phyloP scores from a whole-genome alignment of 2,329 filamentous ascomycete genomes.

The Cladosporium colombiae region DNA sequence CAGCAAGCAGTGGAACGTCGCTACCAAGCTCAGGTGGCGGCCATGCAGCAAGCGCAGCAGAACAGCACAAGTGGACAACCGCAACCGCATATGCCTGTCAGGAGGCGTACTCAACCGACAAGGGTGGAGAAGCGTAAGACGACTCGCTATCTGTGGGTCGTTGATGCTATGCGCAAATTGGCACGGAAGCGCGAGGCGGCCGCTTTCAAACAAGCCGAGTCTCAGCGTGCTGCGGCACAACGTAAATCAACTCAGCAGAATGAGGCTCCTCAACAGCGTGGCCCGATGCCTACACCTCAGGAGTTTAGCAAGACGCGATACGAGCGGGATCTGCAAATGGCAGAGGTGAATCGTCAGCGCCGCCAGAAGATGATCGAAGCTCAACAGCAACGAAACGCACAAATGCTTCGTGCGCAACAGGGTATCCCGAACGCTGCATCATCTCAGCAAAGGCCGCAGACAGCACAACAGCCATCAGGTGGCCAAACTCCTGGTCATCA shows the following conservation, averaged over 20 bases:
- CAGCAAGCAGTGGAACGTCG: conserved; percentile 60
- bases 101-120: conserved; percentile 75
- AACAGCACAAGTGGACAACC: conserved; percentile 40
- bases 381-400: conserved; percentile 44
- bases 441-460: conserved; percentile 31
- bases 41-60: conserved; percentile 53
- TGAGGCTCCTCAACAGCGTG: conserved; percentile 28
- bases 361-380: conserved; percentile 62
- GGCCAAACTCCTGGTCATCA: conserved; percentile 32
- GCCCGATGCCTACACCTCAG: conserved; percentile 71
- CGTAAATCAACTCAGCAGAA: conserved; percentile 62
- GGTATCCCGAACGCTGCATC: conserved; percentile 37
- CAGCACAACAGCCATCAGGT: conserved; percentile 28
- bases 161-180: conserved; percentile 93
- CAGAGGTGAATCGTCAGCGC: conserved; percentile 59
- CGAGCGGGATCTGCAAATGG: conserved; percentile 74
- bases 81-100: conserved; percentile 53
- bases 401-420: conserved; percentile 41
- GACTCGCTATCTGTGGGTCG: conserved; percentile 81
- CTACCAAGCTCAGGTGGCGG: conserved; percentile 58
- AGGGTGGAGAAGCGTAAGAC: conserved; percentile 85
- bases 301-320: conserved; percentile 89
- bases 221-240: conserved; percentile 68
- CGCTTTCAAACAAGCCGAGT: conserved; percentile 83
- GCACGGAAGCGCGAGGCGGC: conserved; percentile 90